A percentile compares a stretch with the other conserved stretches of the same genome.
phyloP scores from a whole-genome alignment of 805 yeast species.

The Peterozyma toletana region DNA sequence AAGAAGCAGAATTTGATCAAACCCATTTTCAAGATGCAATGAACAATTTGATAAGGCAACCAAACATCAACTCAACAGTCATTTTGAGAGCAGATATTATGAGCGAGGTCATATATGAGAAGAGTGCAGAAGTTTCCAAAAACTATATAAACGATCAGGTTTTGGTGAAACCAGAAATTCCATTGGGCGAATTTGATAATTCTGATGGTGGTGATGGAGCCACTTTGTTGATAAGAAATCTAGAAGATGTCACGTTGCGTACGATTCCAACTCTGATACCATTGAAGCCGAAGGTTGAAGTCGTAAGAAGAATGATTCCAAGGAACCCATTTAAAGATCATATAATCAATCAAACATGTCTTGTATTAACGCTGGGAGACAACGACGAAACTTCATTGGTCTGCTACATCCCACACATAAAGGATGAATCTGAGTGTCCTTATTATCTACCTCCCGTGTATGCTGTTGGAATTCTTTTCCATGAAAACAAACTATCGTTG shows the following conservation, averaged over 20 bases:
- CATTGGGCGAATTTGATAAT: constrained; percentile 13
- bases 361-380: constrained; percentile 28
- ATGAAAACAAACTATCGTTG: constrained; percentile 44
- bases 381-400: constrained; percentile 41
- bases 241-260: constrained; percentile 35
- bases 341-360: constrained; percentile 80
- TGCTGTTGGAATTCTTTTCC: constrained; percentile 65
- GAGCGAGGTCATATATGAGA: constrained; percentile 37
- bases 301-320: constrained; percentile 85
- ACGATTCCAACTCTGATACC: constrained; percentile 21
- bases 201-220: constrained; percentile 14
- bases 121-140: constrained; percentile 17
- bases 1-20: constrained; percentile 38
- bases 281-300: constrained; percentile 33
- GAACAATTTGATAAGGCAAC: constrained; percentile 72
- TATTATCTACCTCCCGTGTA: constrained; percentile 83
- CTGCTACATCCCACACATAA: constrained; percentile 74
- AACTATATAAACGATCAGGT: constrained; percentile 15
- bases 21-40: constrained; percentile 68
- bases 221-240: constrained; percentile 16
- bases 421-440: constrained; percentile 55
- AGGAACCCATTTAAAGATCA: constrained; percentile 83
- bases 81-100: constrained; percentile 83
- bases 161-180: constrained; percentile 24
- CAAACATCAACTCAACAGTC: constrained; percentile 88